These are phyloP conservation scores for Pythium dissotocum DNA, from an alignment of 352 stramenopile species.

Conservation along the genomic window DNA sequence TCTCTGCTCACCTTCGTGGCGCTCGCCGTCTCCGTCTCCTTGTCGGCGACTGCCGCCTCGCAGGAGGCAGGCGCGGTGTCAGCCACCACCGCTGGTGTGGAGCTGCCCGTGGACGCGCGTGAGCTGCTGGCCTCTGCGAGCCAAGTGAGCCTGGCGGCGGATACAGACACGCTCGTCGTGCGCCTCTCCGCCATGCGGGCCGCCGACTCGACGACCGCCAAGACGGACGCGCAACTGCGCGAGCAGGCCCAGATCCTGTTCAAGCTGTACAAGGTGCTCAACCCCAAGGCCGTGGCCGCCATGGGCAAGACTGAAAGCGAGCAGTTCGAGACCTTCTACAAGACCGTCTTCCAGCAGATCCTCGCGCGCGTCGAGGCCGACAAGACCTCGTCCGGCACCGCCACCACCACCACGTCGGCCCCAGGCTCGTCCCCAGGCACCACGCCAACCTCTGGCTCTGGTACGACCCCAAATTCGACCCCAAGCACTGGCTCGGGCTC, in stretches of 20 bases:
- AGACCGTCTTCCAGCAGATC: slow-evolving; percentile 63
- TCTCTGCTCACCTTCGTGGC: background rate
- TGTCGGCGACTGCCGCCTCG: background rate
- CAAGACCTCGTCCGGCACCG: slow-evolving; percentile 8
- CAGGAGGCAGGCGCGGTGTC: background rate
- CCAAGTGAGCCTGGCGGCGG: slow-evolving; percentile 10
- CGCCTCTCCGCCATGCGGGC: slow-evolving; percentile 38
- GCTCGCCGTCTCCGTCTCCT: background rate
- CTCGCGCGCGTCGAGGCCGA: slow-evolving; percentile 25
- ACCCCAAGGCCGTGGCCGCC: slow-evolving; percentile 38
- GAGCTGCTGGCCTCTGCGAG: slow-evolving; percentile 14
- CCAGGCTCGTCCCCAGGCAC: slow-evolving; percentile 7
- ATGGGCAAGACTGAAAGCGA: slow-evolving; percentile 43
- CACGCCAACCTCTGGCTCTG: background rate
- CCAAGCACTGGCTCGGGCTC: background rate
- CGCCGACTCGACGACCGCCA: slow-evolving; percentile 7
- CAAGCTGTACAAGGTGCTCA: slow-evolving; percentile 65
- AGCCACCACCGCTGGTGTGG: slow-evolving; percentile 3
- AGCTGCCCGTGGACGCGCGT: slow-evolving; percentile 18
- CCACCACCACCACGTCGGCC: slow-evolving; percentile 1
- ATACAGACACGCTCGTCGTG: slow-evolving; percentile 33
- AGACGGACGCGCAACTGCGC: slow-evolving; percentile 30
- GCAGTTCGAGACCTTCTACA: slow-evolving; percentile 66
- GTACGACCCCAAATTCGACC: background rate
- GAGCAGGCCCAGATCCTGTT: slow-evolving; percentile 55